Evolutionary conservation across 371 early-diverging fungal species (phyloP), one percentile per base, ranked within the genome.

Genomic region (Phascolomyces articulosus): DNA sequence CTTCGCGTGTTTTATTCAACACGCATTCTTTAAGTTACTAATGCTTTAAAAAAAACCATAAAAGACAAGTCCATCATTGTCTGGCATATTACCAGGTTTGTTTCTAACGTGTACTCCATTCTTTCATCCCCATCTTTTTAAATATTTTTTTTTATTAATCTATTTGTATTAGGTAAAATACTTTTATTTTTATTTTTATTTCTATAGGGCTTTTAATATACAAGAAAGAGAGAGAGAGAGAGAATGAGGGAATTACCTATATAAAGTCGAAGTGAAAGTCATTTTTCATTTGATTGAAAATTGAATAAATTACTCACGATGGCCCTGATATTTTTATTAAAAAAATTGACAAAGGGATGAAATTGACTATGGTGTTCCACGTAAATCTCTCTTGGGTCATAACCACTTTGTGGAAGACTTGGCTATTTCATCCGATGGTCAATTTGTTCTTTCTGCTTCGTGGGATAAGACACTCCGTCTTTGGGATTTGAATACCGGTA

Each of bases 381-480:
- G 90, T 74, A 91, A 91, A 74, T 85, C 95, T 71, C 91, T 97
- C 63, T 80, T 85, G 41, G 95, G 98, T 77, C 99, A 98, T 93
- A 97, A 96, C 90, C 95, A 95, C 93, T 96, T 97, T 76, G 93
- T 98, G 67, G 87, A 93, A 79, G 98, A 98, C 82, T 87, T 98
- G 72, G 96, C 90, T 74, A 90, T 98, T 85, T 96, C 96, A 70
- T 94, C 95, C 57, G 98, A 98, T 78, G 99, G 97, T 78, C 95
- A 95, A 85, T 97, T 93, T 78, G 97, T 94, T 65, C 86, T 97
- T 71, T 95, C 98, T 44, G 96, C 96, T 70, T 97, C 97, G 55
- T 97, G 98, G 98, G 98, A 98, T 87, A 95, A 96, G 91, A 96
- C 97, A 72, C 91, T 98, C 75, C 95, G 98, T 71, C 92, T 98